A percentile compares a stretch with the other conserved stretches of the same genome.
These are phyloP conservation scores for Beauveria rudraprayagi DNA, from an alignment of 2,329 filamentous ascomycete genomes.

Conservation along the genomic window DNA sequence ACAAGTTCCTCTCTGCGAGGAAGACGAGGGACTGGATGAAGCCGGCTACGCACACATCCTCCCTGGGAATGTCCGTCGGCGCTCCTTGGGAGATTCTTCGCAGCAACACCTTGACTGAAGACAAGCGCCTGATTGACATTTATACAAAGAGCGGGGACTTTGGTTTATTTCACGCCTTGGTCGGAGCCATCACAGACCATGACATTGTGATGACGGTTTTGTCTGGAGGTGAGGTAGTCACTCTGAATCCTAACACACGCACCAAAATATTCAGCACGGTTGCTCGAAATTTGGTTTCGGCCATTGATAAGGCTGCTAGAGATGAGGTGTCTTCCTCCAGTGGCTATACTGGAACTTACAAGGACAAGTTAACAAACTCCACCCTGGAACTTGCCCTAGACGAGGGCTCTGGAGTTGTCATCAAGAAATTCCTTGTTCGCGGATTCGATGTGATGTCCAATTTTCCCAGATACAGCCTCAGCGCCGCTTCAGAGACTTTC, in stretches of 20 bases:
- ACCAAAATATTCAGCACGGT: slow-evolving; percentile 22
- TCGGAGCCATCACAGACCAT: slow-evolving; percentile 39
- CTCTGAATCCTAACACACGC: slow-evolving; percentile 13
- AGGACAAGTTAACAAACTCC: slow-evolving; percentile 30
- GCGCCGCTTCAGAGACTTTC: neutral
- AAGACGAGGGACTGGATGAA: slow-evolving; percentile 39
- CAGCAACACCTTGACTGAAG: slow-evolving; percentile 26
- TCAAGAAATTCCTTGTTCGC: slow-evolving; percentile 31
- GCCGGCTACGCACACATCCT: slow-evolving; percentile 30
- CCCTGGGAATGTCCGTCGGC: slow-evolving; percentile 30
- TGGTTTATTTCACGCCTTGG: slow-evolving; percentile 30
- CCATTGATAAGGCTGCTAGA: slow-evolving; percentile 34
- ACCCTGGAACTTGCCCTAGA: slow-evolving; percentile 31
- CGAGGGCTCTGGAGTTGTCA: slow-evolving; percentile 29
- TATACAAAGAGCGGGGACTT: slow-evolving; percentile 40
- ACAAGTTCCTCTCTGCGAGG: slow-evolving; percentile 30
- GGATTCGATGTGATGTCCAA: slow-evolving; percentile 32
- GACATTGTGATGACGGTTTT: slow-evolving; percentile 34
- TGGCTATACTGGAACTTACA: slow-evolving; percentile 30
- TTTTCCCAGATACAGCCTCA: slow-evolving; percentile 18
- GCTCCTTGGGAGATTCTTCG: slow-evolving; percentile 41
- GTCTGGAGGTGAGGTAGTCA: slow-evolving; percentile 24
- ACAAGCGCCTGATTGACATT: slow-evolving; percentile 34
- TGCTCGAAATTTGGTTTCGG: slow-evolving; percentile 29
- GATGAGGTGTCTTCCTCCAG: slow-evolving; percentile 21